A percentile compares a stretch with the other conserved stretches of the same genome.
phyloP scores from a whole-genome alignment of 2,329 filamentous ascomycete species.

The Orbilia blumenaviensis region DNA sequence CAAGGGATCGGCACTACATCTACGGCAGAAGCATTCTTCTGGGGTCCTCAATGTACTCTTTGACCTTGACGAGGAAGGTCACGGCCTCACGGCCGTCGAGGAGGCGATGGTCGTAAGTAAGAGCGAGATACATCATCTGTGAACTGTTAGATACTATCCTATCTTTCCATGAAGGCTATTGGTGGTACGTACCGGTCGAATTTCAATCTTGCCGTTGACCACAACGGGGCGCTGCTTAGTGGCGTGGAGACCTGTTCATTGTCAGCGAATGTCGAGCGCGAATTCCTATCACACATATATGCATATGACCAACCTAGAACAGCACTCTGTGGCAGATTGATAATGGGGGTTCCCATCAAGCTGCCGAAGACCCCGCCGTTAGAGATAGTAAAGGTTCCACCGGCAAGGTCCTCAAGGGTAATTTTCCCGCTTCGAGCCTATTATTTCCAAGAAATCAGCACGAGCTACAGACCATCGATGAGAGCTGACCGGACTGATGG shows the following conservation, averaged over 20 bases:
- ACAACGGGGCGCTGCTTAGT: conserved; percentile 94
- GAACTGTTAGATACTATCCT: not conserved
- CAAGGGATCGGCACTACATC: not conserved
- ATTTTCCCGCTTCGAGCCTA: conserved; percentile 94
- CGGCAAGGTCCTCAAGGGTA: conserved; percentile 99
- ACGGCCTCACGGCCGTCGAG: conserved; percentile 95
- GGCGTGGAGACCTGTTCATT: conserved; percentile 76
- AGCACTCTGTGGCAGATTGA: conserved; percentile 90
- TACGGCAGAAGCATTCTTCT: conserved; percentile 79
- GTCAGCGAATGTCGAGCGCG: conserved; percentile 61
- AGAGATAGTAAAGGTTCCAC: conserved; percentile 82
- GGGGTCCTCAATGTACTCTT: conserved; percentile 97
- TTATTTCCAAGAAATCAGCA: not conserved
- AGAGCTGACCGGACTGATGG: not conserved
- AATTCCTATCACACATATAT: conserved; percentile 3
- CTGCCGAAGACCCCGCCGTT: conserved; percentile 92
- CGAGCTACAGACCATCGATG: not conserved
- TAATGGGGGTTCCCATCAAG: conserved; percentile 82
- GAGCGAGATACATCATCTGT: conserved; percentile 95
- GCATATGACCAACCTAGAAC: conserved; percentile 53
- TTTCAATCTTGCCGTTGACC: conserved; percentile 91
- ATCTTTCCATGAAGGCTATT: not conserved
- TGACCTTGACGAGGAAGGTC: conserved; percentile 94
- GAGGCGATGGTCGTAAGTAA: conserved; percentile 97
- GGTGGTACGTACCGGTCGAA: conserved; percentile 75